Evolutionary conservation across 768 basidiomycete species (phyloP).

Genomic region (Calvatia gigantea): DNA sequence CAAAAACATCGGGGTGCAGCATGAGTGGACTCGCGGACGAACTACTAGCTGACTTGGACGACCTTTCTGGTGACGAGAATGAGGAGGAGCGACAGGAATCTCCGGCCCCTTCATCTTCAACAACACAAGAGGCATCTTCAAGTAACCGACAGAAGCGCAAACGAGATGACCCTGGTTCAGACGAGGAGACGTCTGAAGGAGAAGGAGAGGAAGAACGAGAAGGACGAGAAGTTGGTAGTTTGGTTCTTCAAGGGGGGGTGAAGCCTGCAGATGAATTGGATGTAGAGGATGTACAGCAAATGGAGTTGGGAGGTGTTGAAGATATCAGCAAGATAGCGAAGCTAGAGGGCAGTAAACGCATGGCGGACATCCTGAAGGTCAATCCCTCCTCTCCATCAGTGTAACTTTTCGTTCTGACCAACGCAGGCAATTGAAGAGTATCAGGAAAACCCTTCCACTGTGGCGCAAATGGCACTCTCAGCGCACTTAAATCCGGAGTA

Average conservation of each 20-base stretch:
- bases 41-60: constrained; percentile 89
- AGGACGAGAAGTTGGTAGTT: constrained; percentile 44
- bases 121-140: constrained; percentile 6
- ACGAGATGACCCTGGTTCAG: constrained; percentile 49
- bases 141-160: constrained; percentile 59
- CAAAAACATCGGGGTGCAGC: constrained; percentile 1
- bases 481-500: constrained; percentile 95
- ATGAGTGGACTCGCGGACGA: constrained; percentile 91
- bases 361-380: constrained; percentile 85
- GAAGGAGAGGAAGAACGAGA: constrained; percentile 44
- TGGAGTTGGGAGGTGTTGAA: constrained; percentile 83
- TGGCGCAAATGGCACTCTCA: constrained; percentile 73
- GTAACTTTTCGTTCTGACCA: not conserved
- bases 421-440: constrained; percentile 87
- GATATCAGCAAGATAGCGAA: constrained; percentile 89
- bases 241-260: constrained; percentile 84
- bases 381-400: not conserved
- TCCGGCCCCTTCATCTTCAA: constrained; percentile 6
- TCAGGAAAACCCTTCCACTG: constrained; percentile 71
- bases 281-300: constrained; percentile 88
- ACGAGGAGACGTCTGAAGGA: constrained; percentile 37
- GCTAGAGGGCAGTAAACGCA: constrained; percentile 81
- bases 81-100: constrained; percentile 36
- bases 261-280: constrained; percentile 96
- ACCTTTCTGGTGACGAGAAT: constrained; percentile 67